Conservation (phyloP, 2,329 filamentous ascomycete species). For the Didymosphaeria variabile region DNA sequence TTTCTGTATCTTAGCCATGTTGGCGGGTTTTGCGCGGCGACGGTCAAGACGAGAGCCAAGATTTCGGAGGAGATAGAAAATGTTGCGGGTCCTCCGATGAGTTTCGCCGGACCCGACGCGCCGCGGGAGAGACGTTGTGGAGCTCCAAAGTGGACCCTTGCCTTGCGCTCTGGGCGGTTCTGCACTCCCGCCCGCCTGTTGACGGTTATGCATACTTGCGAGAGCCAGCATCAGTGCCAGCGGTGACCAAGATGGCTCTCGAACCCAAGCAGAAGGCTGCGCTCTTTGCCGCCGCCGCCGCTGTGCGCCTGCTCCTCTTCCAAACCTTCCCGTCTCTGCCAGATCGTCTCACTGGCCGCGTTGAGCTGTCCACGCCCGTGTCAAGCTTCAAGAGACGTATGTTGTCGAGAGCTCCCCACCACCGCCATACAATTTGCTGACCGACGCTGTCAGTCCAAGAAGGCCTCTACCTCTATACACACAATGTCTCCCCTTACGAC, state of each 20-base stretch:
- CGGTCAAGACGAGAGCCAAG: constrained; percentile 1
- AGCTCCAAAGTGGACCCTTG: constrained; percentile 1
- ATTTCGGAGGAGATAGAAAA: constrained; percentile 35
- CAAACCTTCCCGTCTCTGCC: constrained; percentile 83
- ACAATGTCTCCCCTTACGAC: constrained; percentile 96
- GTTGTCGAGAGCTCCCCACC: constrained; percentile 38
- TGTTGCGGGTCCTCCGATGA: constrained; percentile 35
- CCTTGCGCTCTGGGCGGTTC: neutral
- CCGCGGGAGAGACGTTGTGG: constrained; percentile 7
- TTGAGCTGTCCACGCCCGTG: constrained; percentile 95
- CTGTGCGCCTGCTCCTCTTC: constrained; percentile 82
- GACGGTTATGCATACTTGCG: neutral
- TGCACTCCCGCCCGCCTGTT: neutral
- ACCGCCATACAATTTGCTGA: constrained; percentile 17
- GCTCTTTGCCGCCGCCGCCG: constrained; percentile 79
- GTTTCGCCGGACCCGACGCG: constrained; percentile 22
- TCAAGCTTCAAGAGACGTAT: constrained; percentile 97
- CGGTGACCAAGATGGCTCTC: constrained; percentile 36
- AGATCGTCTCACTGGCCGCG: constrained; percentile 84
- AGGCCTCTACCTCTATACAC: constrained; percentile 92
- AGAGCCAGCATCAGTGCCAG: constrained; percentile 1
- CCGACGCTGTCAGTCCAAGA: constrained; percentile 76
- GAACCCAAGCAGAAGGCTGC: constrained; percentile 66
- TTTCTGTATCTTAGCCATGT: constrained; percentile 54
- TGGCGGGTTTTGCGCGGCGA: constrained; percentile 10